Conservation (phyloP, 345 rosid genomes). For the Aquilaria malaccensis region DNA sequence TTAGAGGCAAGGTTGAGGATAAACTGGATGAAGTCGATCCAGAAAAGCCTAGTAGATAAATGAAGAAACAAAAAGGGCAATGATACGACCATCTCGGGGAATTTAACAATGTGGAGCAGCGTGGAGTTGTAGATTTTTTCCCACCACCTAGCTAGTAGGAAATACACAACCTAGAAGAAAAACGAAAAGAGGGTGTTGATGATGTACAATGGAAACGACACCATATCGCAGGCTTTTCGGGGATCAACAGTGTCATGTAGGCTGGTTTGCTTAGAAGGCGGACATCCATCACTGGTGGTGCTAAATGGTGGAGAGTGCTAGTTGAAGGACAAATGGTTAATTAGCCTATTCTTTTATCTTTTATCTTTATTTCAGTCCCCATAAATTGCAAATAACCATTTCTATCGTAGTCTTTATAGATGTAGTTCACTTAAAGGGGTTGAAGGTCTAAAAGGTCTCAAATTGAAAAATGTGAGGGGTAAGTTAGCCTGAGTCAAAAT, state of each 20-base stretch:
- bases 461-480: too few relatives aligned
- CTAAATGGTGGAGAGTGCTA: too few relatives aligned
- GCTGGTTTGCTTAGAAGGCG: too few relatives aligned
- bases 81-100: constrained; percentile 28
- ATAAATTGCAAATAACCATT: too few relatives aligned
- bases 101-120: constrained; percentile 28
- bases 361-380: too few relatives aligned
- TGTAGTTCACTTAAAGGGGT: too few relatives aligned
- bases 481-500: too few relatives aligned
- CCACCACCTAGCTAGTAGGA: constrained; percentile 28
- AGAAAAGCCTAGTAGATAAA: constrained; percentile 26
- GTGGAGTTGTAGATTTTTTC: constrained; percentile 17
- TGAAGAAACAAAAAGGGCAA: constrained; percentile 26
- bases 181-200: constrained; percentile 33
- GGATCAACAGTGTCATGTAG: not conserved
- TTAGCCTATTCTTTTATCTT: too few relatives aligned
- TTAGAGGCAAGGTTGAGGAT: constrained; percentile 23
- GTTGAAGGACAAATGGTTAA: too few relatives aligned
- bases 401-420: too few relatives aligned
- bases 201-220: constrained; percentile 28
- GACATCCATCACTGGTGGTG: too few relatives aligned
- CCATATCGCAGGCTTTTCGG: constrained; percentile 24
- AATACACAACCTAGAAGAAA: constrained; percentile 36
- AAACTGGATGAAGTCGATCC: constrained; percentile 33
- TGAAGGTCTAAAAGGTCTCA: too few relatives aligned